Base-by-base conservation (phyloP, 202 grass and related monocot species). In the Setaria italica region DNA sequence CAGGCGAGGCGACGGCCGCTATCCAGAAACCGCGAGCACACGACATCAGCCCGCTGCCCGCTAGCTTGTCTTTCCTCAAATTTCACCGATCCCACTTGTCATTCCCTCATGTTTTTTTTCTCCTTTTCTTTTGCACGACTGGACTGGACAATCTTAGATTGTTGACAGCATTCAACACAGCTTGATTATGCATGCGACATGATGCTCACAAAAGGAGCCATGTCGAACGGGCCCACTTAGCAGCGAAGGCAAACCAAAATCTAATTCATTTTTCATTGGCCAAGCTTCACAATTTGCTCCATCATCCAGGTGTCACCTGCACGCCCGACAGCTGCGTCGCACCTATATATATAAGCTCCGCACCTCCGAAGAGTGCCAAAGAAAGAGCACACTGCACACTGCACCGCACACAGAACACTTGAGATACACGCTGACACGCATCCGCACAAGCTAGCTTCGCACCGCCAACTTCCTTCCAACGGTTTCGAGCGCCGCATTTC, bases 321-420 rank as follows among this genome's bases (percentile, higher is more conserved):
- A 16, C 17, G 34, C 37, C 48, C 6, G 3, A 29, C 47, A 16
- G n/a, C 60, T 29, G 62, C 49, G 16, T 7, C 9, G 17, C 35
- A 4, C 1, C 62, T 57, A 67, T 6, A 64, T 85, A 78, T 79
- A 79, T 74, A 86, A 80, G 41, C 32, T 3, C 67, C 3, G 35
- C 67, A 45, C 33, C 67, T 55, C 67, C 84, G 5, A 32, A 19
- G 19, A 70, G 11, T 32, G 13, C 72, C 54, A 32, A 54, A 85
- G 63, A 37, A 10, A 65, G n/a, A 71, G 43, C 7, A n/a, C 57
- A 20, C n/a, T 30, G 19, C 55, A 50, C 70, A 14, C 42, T 15
- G 11, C 67, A 33, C n/a, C 16, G 65, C 65, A 68, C 66, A 7
- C 62, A 33, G 62, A 11, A 32, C 11, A 5, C 25, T 6, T 5